Evolutionary conservation across 495 filamentous ascomycete species (phyloP).

Genomic region (Aspergillus indologenus): DNA sequence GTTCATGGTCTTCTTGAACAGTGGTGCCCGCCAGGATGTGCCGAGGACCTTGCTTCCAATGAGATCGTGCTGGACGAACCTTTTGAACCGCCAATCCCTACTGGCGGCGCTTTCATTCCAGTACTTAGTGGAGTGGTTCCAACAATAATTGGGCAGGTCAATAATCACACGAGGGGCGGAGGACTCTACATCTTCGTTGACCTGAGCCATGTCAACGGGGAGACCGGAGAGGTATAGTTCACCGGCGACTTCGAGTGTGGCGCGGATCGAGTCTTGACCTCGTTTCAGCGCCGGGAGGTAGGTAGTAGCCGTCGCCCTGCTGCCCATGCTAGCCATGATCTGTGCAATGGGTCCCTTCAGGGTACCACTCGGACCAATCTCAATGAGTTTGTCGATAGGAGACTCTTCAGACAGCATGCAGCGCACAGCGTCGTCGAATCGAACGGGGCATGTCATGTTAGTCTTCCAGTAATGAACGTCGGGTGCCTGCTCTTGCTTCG

Average conservation of each 20-base stretch:
- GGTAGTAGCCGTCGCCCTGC: no score
- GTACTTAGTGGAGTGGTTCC: slow-evolving; percentile 29
- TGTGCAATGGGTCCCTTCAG: slow-evolving; percentile 30
- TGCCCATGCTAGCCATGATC: slow-evolving; percentile 14
- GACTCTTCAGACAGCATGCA: slow-evolving; percentile 8
- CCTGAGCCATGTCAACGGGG: slow-evolving; percentile 4
- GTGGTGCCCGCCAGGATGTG: slow-evolving; percentile 33
- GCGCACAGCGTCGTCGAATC: slow-evolving; percentile 28
- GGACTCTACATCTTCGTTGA: neutral
- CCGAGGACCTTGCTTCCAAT: slow-evolving; percentile 40
- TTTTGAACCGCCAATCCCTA: slow-evolving; percentile 42
- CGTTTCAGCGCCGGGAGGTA: neutral
- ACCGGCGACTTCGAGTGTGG: slow-evolving; percentile 14
- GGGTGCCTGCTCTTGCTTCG: neutral
- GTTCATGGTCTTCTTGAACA: slow-evolving; percentile 39
- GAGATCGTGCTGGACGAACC: slow-evolving; percentile 42
- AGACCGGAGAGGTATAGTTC: slow-evolving; percentile 15
- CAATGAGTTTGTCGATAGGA: slow-evolving; percentile 19
- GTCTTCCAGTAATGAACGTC: slow-evolving; percentile 29
- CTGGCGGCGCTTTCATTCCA: slow-evolving; percentile 44
- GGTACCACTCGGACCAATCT: slow-evolving; percentile 32
- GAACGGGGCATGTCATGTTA: slow-evolving; percentile 32
- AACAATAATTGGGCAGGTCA: slow-evolving; percentile 28
- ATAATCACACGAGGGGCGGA: slow-evolving; percentile 3
- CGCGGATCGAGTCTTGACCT: neutral